phyloP scores from a whole-genome alignment of 441 rosid species.

The Jatropha podagrica region DNA sequence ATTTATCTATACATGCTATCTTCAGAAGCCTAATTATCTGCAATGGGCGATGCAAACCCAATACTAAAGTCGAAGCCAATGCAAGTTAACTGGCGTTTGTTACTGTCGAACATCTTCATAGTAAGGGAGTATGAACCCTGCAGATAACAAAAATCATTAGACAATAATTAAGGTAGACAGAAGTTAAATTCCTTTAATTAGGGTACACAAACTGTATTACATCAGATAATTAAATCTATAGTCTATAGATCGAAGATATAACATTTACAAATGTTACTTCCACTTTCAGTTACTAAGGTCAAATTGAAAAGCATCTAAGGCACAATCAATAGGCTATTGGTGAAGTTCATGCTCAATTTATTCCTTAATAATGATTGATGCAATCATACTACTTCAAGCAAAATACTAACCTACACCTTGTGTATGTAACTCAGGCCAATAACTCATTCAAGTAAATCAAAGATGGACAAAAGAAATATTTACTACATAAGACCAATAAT shows the following conservation, averaged over 20 bases:
- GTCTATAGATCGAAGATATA: background rate
- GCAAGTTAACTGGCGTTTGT: slow-evolving; percentile 62
- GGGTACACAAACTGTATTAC: background rate
- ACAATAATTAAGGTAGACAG: background rate
- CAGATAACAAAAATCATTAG: slow-evolving; percentile 19
- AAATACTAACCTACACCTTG: background rate
- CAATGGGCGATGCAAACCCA: slow-evolving; percentile 53
- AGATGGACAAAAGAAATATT: background rate
- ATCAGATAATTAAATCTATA: background rate
- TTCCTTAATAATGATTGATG: background rate
- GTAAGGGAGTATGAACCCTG: slow-evolving; percentile 82
- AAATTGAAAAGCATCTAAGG: background rate
- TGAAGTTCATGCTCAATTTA: background rate
- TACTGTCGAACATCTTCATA: slow-evolving; percentile 73
- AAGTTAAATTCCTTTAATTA: background rate
- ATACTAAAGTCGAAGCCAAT: slow-evolving; percentile 64
- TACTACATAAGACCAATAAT: background rate
- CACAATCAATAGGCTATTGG: background rate
- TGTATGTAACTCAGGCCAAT: background rate
- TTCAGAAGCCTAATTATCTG: slow-evolving; percentile 44
- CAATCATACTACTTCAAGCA: background rate
- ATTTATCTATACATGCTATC: slow-evolving; percentile 21
- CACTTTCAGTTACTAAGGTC: background rate
- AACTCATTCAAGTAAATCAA: background rate
- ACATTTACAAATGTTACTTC: background rate